A percentile compares a stretch with the other conserved stretches of the same genome.
Evolutionary conservation across 2,329 filamentous ascomycete genomes (phyloP).

Genomic region (Fusarium virguliforme): DNA sequence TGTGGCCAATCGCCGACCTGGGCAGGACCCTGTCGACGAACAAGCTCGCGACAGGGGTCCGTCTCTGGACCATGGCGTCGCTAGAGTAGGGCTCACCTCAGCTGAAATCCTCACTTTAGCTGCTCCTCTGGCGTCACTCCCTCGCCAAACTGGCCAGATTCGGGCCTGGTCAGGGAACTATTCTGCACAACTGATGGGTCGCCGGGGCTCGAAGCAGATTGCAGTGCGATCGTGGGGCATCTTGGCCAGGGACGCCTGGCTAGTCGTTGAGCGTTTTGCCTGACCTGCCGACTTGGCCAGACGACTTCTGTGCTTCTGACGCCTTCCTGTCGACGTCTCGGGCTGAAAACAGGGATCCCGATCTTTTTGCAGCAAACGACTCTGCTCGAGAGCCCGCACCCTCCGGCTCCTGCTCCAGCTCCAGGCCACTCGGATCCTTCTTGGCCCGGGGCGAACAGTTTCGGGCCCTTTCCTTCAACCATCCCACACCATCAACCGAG

Average conservation of each 20-base stretch:
- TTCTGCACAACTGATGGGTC: constrained; percentile 42
- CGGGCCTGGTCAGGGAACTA: constrained; percentile 40
- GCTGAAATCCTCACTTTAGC: constrained; percentile 55
- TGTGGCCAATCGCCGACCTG: constrained; percentile 49
- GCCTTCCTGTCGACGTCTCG: constrained; percentile 46
- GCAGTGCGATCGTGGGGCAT: constrained; percentile 52
- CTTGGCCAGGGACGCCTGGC: constrained; percentile 43
- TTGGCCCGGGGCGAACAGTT: constrained; percentile 32
- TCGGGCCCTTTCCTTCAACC: constrained; percentile 25
- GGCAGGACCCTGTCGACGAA: constrained; percentile 49
- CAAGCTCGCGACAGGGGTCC: constrained; percentile 51
- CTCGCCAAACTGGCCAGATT: constrained; percentile 43
- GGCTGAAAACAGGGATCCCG: constrained; percentile 53
- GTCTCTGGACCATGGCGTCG: constrained; percentile 48
- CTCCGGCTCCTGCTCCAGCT: not conserved
- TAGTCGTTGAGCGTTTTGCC: constrained; percentile 21
- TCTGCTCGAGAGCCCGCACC: constrained; percentile 27
- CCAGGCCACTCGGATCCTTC: constrained; percentile 27
- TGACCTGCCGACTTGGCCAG: constrained; percentile 32
- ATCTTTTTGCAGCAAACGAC: constrained; percentile 44
- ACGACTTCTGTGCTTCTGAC: constrained; percentile 43
- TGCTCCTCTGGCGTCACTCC: constrained; percentile 49
- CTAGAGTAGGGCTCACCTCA: constrained; percentile 58
- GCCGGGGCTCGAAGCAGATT: constrained; percentile 48
- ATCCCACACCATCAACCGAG: constrained; percentile 33